phyloP scores from a whole-genome alignment of 2,329 filamentous ascomycete species.

The Fusarium goolgardi region DNA sequence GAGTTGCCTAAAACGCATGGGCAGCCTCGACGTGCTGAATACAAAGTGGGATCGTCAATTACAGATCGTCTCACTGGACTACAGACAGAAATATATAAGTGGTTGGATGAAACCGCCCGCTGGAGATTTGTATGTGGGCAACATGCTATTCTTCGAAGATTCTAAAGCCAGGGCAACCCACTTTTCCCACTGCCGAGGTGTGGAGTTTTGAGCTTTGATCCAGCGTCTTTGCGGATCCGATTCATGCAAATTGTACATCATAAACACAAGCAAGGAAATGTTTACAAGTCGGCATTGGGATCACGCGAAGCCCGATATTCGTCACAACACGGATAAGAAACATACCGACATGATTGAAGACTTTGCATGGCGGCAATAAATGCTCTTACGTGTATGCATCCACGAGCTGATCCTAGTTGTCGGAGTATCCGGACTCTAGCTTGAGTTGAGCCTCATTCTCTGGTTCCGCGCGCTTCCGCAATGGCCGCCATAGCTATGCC shows the following conservation, averaged over 20 bases:
- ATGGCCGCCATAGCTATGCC: neutral
- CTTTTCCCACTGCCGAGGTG: conserved; percentile 8
- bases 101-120: neutral
- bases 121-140: conserved; percentile 3
- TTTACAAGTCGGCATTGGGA: neutral
- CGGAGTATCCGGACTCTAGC: neutral
- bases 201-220: neutral
- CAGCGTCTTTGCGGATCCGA: neutral
- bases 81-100: neutral
- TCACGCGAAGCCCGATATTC: neutral
- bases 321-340: neutral
- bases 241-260: neutral
- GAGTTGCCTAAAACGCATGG: too few relatives aligned
- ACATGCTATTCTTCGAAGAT: conserved; percentile 24
- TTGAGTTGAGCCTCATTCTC: conserved; percentile 7
- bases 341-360: neutral
- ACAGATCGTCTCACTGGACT: too few relatives aligned
- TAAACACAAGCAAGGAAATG: too few relatives aligned
- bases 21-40: too few relatives aligned
- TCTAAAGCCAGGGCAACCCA: conserved; percentile 3
- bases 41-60: neutral
- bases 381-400: neutral
- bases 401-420: neutral
- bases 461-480: neutral
- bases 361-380: neutral